A percentile compares a stretch with the other conserved stretches of the same genome.
Evolutionary conservation across 1,139 yeast species (phyloP).

Genomic region (Candida sp.): DNA sequence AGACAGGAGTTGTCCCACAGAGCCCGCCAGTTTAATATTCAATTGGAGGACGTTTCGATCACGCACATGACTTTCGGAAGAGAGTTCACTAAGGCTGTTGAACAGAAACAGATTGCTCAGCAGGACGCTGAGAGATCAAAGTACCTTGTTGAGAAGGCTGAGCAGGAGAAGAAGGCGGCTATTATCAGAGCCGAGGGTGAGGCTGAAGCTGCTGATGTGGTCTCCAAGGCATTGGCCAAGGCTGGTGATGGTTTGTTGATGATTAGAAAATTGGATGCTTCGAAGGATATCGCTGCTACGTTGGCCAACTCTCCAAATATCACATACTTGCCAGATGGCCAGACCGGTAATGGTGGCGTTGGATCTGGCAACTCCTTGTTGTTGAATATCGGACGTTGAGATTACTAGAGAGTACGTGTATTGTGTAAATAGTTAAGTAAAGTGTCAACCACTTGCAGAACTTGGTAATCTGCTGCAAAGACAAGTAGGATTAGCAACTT

Average conservation of each 20-base stretch:
- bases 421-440: not conserved
- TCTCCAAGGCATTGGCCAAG: constrained; percentile 90
- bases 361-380: constrained; percentile 40
- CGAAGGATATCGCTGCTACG: constrained; percentile 92
- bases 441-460: too few relatives aligned
- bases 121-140: constrained; percentile 99
- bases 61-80: constrained; percentile 98
- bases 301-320: constrained; percentile 85
- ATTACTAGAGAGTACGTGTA: not conserved
- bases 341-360: constrained; percentile 31
- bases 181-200: constrained; percentile 99
- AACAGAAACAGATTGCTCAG: constrained; percentile 98
- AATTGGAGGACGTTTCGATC: constrained; percentile 95
- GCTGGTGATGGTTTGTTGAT: constrained; percentile 96
- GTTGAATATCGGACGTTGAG: constrained; percentile 44
- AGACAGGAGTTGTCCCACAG: constrained; percentile 85
- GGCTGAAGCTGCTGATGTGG: constrained; percentile 97
- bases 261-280: constrained; percentile 96
- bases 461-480: constrained; percentile 15
- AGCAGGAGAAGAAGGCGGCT: constrained; percentile 95
- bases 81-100: constrained; percentile 98
- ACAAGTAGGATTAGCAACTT: constrained; percentile 9
- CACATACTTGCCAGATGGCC: constrained; percentile 83
- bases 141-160: constrained; percentile 94
- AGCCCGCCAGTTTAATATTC: constrained; percentile 89